These are phyloP conservation scores for Leccinum pachyderme DNA, from an alignment of 1,284 basidiomycete genomes.

Conservation along the genomic window DNA sequence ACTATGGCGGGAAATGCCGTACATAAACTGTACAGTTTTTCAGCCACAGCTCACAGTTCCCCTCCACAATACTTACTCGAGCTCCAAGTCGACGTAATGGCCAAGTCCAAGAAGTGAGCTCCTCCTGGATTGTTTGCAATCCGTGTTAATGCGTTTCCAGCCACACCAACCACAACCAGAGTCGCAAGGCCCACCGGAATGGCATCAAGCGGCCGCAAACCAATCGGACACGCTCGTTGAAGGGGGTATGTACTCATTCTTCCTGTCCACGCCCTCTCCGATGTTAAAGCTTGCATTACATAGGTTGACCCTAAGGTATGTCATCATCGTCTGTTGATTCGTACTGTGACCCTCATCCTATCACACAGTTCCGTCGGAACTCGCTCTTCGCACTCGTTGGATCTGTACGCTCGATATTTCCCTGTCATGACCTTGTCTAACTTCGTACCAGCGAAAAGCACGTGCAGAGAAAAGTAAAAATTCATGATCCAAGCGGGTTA, in stretches of 20 bases:
- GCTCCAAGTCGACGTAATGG: conserved; percentile 54
- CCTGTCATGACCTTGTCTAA: conserved; percentile 1
- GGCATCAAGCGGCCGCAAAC: conserved; percentile 86
- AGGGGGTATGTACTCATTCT: conserved; percentile 70
- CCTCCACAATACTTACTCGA: too few relatives aligned
- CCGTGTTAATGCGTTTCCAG: conserved; percentile 37
- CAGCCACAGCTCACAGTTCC: conserved; percentile 36
- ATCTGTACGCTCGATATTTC: conserved; percentile 55
- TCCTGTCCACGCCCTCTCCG: conserved; percentile 1
- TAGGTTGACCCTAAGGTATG: conserved; percentile 85
- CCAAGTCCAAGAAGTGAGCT: conserved; percentile 79
- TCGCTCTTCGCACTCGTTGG: conserved; percentile 75
- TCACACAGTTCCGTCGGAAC: conserved; percentile 79
- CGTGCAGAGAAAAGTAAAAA: conserved; percentile 54
- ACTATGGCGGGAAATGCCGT: conserved; percentile 23
- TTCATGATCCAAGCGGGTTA: conserved; percentile 36
- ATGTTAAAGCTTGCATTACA: conserved; percentile 7
- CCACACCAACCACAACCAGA: conserved; percentile 94
- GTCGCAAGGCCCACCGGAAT: conserved; percentile 94
- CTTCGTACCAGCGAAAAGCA: conserved; percentile 56
- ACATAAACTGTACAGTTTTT: conserved; percentile 39
- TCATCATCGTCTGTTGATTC: conserved; percentile 5
- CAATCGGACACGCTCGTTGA: conserved; percentile 79
- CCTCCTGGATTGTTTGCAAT: background rate
- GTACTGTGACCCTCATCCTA: conserved; percentile 6